Percentiles rank a stretch among this genome's conserved stretches.
Conservation (phyloP, 345 rosid species). For the Kandelia obovata region DNA sequence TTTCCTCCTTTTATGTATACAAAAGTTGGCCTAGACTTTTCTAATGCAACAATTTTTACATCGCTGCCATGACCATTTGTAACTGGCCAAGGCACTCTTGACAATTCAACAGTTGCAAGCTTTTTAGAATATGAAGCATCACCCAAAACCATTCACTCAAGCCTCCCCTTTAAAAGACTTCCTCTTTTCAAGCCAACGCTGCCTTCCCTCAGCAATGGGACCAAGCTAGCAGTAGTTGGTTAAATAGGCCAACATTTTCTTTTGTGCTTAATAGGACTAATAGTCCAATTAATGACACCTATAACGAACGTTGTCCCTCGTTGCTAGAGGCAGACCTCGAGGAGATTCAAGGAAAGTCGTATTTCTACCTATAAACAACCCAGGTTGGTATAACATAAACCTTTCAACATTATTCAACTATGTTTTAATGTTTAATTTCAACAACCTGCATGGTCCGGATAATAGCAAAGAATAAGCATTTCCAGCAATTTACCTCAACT, state of each 20-base stretch:
- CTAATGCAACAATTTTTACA: conserved; percentile 6
- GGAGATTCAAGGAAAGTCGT: no score
- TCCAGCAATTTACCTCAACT: no score
- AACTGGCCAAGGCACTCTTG: conserved; percentile 9
- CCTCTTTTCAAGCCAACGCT: conserved; percentile 3
- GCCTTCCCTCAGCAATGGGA: conserved; percentile 9
- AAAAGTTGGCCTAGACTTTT: not conserved
- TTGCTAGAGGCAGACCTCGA: no score
- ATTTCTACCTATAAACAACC: no score
- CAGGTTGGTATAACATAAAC: no score
- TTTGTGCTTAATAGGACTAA: conserved; percentile 3
- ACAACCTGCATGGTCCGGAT: not conserved
- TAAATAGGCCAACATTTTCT: conserved; percentile 6
- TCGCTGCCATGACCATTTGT: conserved; percentile 1
- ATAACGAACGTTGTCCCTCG: no score
- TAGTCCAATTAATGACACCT: no score
- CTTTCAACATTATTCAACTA: no score
- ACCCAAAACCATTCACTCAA: not conserved
- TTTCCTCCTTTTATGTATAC: not conserved
- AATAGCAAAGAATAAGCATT: no score
- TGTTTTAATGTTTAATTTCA: no score
- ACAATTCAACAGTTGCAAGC: conserved; percentile 11
- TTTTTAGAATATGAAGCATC: conserved; percentile 12
- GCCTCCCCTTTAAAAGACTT: not conserved
- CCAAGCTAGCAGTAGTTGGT: conserved; percentile 7